Evolutionary conservation across 306 rosid genomes (phyloP).

Genomic region (Quercus suber): DNA sequence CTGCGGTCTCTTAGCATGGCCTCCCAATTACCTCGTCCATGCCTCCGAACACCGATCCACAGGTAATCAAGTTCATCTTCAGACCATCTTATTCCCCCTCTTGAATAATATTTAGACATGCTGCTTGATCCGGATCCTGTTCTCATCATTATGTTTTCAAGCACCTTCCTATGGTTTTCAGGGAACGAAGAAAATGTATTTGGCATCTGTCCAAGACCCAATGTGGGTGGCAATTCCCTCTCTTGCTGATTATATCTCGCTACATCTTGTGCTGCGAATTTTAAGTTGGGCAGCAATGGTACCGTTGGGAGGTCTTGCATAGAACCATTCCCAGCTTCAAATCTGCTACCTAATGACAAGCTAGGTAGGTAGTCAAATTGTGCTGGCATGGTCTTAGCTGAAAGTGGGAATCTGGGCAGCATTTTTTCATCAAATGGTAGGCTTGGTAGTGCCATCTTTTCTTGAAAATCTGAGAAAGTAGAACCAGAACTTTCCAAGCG

Average conservation of each 20-base stretch:
- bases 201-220: constrained; percentile 82
- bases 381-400: constrained; percentile 54
- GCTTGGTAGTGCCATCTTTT: constrained; percentile 67
- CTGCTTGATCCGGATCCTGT: constrained; percentile 68
- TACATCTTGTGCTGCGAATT: constrained; percentile 71
- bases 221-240: constrained; percentile 58
- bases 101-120: constrained; percentile 56
- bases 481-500: constrained; percentile 42
- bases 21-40: constrained; percentile 96
- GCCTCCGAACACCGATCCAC: constrained; percentile 99
- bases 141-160: constrained; percentile 98
- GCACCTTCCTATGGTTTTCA: constrained; percentile 94
- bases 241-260: constrained; percentile 71
- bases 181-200: constrained; percentile 66
- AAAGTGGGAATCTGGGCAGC: constrained; percentile 70
- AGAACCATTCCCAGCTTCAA: constrained; percentile 58
- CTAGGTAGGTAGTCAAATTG: constrained; percentile 75
- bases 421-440: constrained; percentile 83
- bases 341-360: constrained; percentile 69
- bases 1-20: constrained; percentile 82
- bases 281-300: constrained; percentile 70
- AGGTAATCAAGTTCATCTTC: constrained; percentile 98
- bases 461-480: constrained; percentile 65
- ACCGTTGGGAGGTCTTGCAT: constrained; percentile 68
- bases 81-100: constrained; percentile 66